Base-by-base conservation (phyloP, 2,329 filamentous ascomycete genomes). In the Pezicula carpinea region DNA sequence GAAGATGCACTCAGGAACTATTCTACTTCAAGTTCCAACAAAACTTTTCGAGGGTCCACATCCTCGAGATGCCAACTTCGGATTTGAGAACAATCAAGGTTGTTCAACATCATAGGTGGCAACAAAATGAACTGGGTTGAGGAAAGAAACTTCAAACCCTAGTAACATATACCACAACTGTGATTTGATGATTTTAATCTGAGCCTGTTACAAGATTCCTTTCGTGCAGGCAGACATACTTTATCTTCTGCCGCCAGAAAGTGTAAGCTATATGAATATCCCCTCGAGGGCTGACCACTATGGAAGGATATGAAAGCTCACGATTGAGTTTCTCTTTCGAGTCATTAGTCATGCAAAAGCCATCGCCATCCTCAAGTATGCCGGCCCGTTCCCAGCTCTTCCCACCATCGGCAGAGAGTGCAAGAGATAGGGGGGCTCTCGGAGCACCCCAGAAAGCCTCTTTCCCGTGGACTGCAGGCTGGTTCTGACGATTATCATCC, bases 341-440 rank as follows among this genome's bases (percentile, higher is more conserved):
- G 43, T 71, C 70, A 48, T 73, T 73, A 0, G 69, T 73, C 58
- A 71, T 64, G 42, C 71, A 73, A 21, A 67, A 72, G 0, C 71
- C 71, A 51, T 73, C 69, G 0, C 70, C 69, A 3, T 70, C 69
- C 36, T 73, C 68, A 1, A 73, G 23, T 40, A 40, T 14, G 10
- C 38, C 38, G 14, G 38, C 38, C 19, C 19, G 11, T 13, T 11
- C 15, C 38, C 38, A 40, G 6, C 11, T 22, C 22, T 40, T 40
- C 5, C 38, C 38, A 11, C 13, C 22, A 40, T 40, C 38, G 26
- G 14, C 26, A 3, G 38, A 40, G 11, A 40, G 10, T 6, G 38
- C 38, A 4, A 40, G 11, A 14, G 38, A 40, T 11, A 40, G 26
- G 13, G 63, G 41, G 5, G 41, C 41, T 53, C 50, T 39, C 15